Evolutionary conservation across 768 basidiomycete genomes (phyloP), one percentile per base, ranked within the genome.

Genomic region (Cystofilobasidium bisporidii): DNA sequence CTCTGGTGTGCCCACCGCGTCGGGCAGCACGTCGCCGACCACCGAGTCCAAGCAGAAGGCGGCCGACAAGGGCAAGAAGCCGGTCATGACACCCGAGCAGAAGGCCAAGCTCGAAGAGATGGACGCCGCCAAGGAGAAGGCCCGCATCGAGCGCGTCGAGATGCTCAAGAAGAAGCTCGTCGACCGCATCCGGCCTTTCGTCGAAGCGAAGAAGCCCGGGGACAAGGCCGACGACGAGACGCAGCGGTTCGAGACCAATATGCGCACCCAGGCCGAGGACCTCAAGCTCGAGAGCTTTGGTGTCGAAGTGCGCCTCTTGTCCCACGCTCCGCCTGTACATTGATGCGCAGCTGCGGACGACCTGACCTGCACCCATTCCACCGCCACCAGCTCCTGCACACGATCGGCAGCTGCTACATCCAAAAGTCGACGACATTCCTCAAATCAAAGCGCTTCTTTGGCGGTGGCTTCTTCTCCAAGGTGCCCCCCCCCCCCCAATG

Each of bases 281-380:
- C 75, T 99, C 72, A 97, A 97, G 80, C 78, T 97, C 63, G 94
- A 99, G 80, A 92, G 89, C 72, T 99, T 99, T 77, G 96, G 96
- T 58, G 86, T 98, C 28, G 94, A 97, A 84, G 87, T 89, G 72
- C 36, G 83, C n/a, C n/a, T n/a, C n/a, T n/a, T n/a, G n/a, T n/a
- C n/a, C n/a, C n/a, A n/a, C n/a, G n/a, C n/a, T n/a, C n/a, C n/a
- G n/a, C n/a, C n/a, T n/a, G n/a, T n/a, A n/a, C n/a, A n/a, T n/a
- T n/a, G n/a, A n/a, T n/a, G n/a, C n/a, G n/a, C n/a, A n/a, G n/a
- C n/a, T n/a, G n/a, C n/a, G n/a, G n/a, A n/a, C n/a, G n/a, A n/a
- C n/a, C n/a, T n/a, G n/a, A n/a, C n/a, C n/a, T n/a, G n/a, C n/a
- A n/a, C n/a, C n/a, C n/a, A n/a, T n/a, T 63, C 38, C 17, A 76